phyloP scores from a whole-genome alignment of 495 filamentous ascomycete species.

The Neurospora tetrasperma region DNA sequence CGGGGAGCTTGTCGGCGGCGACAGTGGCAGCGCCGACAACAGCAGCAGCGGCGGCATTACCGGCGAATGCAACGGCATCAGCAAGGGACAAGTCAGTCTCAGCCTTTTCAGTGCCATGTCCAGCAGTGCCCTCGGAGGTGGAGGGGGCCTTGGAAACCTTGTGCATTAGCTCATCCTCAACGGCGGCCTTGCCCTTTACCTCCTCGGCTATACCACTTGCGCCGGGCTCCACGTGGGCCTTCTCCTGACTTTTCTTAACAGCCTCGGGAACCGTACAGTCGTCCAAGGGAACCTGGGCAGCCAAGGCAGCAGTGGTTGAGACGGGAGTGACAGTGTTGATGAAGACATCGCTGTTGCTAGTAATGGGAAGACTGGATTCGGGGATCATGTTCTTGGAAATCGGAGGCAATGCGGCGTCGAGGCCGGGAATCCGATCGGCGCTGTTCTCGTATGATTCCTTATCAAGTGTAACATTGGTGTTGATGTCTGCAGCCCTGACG shows the following conservation, averaged over 20 bases:
- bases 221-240: conserved; percentile 47
- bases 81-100: conserved; percentile 31
- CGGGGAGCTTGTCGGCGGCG: conserved; percentile 15
- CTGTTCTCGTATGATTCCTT: conserved; percentile 75
- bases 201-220: conserved; percentile 47
- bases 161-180: conserved; percentile 50
- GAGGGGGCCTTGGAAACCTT: conserved; percentile 47
- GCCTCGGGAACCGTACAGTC: conserved; percentile 55
- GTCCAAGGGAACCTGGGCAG: conserved; percentile 53
- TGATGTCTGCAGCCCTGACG: conserved; percentile 43
- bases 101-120: conserved; percentile 36
- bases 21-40: conserved; percentile 25
- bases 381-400: conserved; percentile 61
- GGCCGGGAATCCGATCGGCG: conserved; percentile 42
- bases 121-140: conserved; percentile 46
- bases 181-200: conserved; percentile 49
- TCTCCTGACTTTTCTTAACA: conserved; percentile 56
- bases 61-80: conserved; percentile 31
- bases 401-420: conserved; percentile 51
- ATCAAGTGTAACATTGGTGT: conserved; percentile 60
- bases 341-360: conserved; percentile 35
- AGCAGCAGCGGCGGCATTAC: conserved; percentile 30
- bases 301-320: conserved; percentile 62
- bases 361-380: conserved; percentile 75
- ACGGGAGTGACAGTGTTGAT: conserved; percentile 59